These are phyloP conservation scores for Fusarium anguioides DNA, from an alignment of 2,329 filamentous ascomycete genomes.

Conservation along the genomic window DNA sequence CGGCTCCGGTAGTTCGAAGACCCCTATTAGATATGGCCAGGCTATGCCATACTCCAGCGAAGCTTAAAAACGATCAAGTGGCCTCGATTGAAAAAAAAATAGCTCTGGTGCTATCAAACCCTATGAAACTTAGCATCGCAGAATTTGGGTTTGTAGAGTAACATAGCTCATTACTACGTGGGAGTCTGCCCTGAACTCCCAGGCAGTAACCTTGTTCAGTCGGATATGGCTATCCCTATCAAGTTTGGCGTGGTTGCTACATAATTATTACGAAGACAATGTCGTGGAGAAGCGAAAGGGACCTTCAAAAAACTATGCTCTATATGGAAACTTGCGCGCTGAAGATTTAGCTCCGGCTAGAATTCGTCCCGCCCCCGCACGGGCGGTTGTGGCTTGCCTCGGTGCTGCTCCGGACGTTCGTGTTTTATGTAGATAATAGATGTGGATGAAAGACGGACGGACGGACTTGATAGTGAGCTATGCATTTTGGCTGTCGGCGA, in stretches of 20 bases:
- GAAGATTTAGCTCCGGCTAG: not conserved
- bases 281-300: too few relatives aligned
- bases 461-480: too few relatives aligned
- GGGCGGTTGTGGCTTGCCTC: not conserved
- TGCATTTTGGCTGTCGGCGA: too few relatives aligned
- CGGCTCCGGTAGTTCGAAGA: too few relatives aligned
- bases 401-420: not conserved
- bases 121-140: not conserved
- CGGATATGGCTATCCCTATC: not conserved
- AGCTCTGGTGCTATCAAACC: not conserved
- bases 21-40: too few relatives aligned
- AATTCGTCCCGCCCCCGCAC: not conserved
- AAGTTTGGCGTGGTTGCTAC: not conserved
- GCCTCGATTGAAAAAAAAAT: slow-evolving; percentile 3
- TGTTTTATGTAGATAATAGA: not conserved
- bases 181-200: not conserved
- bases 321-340: not conserved
- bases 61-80: not conserved
- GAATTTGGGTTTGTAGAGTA: not conserved
- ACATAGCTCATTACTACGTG: not conserved
- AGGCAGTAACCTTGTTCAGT: not conserved
- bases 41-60: not conserved
- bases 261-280: not conserved
- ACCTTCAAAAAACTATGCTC: too few relatives aligned
- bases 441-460: too few relatives aligned